A percentile compares a stretch with the other conserved stretches of the same genome.
Evolutionary conservation across 805 yeast genomes (phyloP).

Genomic region (Yarrowia osloensis): DNA sequence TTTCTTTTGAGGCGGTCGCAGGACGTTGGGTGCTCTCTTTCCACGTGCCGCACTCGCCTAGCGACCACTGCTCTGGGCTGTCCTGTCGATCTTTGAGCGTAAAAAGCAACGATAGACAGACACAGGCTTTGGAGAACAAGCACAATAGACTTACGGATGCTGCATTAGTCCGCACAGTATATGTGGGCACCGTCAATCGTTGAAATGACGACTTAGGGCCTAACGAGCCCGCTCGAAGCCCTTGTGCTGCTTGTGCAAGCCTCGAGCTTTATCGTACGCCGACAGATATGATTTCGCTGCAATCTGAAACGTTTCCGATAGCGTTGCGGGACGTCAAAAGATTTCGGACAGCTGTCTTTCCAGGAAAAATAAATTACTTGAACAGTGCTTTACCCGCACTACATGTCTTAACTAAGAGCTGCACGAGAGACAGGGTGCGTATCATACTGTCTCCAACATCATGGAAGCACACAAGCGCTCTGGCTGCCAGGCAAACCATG

Average conservation of each 20-base stretch:
- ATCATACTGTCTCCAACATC: too few species aligned
- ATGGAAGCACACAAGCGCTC: too few species aligned
- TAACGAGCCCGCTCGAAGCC: not conserved
- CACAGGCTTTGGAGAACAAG: not conserved
- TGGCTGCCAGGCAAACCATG: too few species aligned
- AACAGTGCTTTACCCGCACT: not conserved
- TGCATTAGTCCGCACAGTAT: slow-evolving; percentile 17
- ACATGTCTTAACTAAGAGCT: not conserved
- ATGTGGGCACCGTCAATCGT: slow-evolving; percentile 15
- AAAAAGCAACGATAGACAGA: not conserved
- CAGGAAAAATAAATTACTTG: not conserved
- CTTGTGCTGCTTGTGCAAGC: not conserved
- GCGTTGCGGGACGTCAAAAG: not conserved
- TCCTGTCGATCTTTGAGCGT: slow-evolving; percentile 3
- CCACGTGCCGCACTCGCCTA: slow-evolving; percentile 19
- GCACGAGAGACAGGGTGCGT: too few species aligned
- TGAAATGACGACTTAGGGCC: not conserved
- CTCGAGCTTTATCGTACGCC: not conserved
- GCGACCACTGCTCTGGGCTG: not conserved
- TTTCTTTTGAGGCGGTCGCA: not conserved
- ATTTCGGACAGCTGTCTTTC: not conserved
- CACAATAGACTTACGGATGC: slow-evolving; percentile 10
- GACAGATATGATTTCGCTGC: not conserved
- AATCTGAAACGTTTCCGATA: not conserved
- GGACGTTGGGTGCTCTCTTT: not conserved